Conservation (phyloP, 2,329 filamentous ascomycete species). For the Orbilia ellipsospora region DNA sequence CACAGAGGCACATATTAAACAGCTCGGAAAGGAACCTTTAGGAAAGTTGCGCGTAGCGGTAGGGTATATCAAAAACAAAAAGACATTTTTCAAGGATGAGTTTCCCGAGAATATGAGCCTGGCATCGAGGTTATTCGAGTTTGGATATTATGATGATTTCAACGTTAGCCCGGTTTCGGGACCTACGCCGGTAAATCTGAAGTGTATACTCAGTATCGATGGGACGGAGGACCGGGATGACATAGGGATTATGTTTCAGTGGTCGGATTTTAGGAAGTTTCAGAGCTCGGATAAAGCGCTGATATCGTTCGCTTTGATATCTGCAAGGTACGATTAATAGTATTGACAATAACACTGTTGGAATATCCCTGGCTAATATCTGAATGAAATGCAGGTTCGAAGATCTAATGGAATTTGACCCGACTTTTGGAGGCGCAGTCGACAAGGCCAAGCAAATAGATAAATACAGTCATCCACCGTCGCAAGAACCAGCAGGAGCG, state of each 20-base stretch:
- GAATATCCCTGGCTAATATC: neutral
- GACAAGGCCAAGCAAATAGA: conserved; percentile 39
- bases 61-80: conserved; percentile 38
- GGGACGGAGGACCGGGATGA: conserved; percentile 41
- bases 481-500: conserved; percentile 21
- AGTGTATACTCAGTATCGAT: conserved; percentile 38
- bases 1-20: conserved; percentile 28
- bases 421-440: conserved; percentile 24
- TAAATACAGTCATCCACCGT: conserved; percentile 30
- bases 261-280: conserved; percentile 43
- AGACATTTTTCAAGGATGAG: conserved; percentile 36
- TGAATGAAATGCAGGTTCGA: conserved; percentile 34
- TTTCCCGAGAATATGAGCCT: conserved; percentile 34
- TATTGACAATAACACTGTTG: neutral
- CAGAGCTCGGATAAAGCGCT: conserved; percentile 45
- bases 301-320: conserved; percentile 40
- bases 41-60: conserved; percentile 35
- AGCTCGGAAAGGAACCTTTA: conserved; percentile 26
- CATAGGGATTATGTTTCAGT: conserved; percentile 44
- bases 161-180: conserved; percentile 27
- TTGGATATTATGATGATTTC: conserved; percentile 46
- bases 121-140: conserved; percentile 18
- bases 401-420: conserved; percentile 46
- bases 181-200: conserved; percentile 25
- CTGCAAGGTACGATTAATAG: conserved; percentile 28